phyloP scores from a whole-genome alignment of 2,329 filamentous ascomycete genomes.

The Paracamarosporium sp. region DNA sequence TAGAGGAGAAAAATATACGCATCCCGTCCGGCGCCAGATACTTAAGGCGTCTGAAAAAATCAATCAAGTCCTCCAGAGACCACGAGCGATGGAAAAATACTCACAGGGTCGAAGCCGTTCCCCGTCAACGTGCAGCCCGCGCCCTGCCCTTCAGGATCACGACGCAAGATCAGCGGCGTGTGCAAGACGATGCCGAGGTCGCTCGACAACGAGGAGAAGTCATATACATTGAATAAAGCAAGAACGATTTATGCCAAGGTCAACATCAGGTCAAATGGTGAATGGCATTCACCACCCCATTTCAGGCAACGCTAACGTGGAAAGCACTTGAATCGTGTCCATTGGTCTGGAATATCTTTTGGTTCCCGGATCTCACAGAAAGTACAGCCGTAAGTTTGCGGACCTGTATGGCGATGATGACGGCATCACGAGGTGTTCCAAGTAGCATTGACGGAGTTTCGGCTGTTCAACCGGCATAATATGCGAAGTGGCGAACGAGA shows the following conservation, averaged over 20 bases:
- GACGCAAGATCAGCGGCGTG: not conserved
- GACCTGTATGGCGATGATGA: not conserved
- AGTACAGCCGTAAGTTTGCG: not conserved
- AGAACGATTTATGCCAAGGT: not conserved
- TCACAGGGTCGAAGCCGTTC: not conserved
- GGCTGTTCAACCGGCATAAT: no score
- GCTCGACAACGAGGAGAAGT: not conserved
- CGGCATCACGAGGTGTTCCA: no score
- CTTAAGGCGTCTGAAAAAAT: not conserved
- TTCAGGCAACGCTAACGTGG: no score
- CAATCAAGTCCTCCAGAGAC: not conserved
- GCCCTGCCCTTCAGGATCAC: not conserved
- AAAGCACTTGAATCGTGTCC: no score
- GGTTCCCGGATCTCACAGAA: no score
- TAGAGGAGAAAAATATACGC: conserved; percentile 11
- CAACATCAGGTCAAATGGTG: not conserved
- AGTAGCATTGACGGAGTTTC: no score
- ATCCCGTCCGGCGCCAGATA: conserved; percentile 8
- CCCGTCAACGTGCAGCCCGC: not conserved
- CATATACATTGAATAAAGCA: not conserved
- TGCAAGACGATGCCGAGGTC: not conserved
- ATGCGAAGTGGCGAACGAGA: no score
- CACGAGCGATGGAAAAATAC: not conserved
- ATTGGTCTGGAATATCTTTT: no score
- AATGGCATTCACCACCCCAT: not conserved